Base-by-base conservation (phyloP, 2,329 filamentous ascomycete species). In the Cephalotrichum gorgonifer region DNA sequence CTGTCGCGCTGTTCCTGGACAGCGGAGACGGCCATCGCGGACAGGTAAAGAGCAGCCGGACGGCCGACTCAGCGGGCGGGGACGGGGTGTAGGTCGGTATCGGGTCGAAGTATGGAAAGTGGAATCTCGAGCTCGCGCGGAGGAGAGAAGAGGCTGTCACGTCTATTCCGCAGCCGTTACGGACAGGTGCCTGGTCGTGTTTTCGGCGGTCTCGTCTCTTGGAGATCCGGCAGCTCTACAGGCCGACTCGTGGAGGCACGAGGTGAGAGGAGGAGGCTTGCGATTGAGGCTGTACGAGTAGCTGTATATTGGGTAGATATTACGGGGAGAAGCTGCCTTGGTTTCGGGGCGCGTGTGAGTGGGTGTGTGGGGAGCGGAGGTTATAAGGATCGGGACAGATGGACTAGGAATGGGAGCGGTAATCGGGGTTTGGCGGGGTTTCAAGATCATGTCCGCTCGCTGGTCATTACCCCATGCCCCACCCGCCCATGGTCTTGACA, bases 21-120 rank as follows among this genome's bases (percentile, higher is more conserved):
- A 60, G 90, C 79, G 55, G 89, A 95, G 67, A 85, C 74, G 60
- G 81, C 85, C 88, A 95, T 95, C 60, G 66, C 82, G 73, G 67
- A 39, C 14, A 22, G 52, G n/a, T 6, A 31, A 9, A 15, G 30
- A 39, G 35, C n/a, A 5, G n/a, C 17, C 35, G 35, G 35, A n/a
- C 17, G 35, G 17, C 35, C n/a, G 35, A 9, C 11, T 9, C 15
- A 17, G 35, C 35, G 35, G 17, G 27, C 12, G 27, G 17, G 35
- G 6, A 11, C 11, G n/a, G 15, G 35, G n/a, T 39, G 17, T 2
- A 20, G 27, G 22, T 25, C 20, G 30, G 44, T 15, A 20, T 28
- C 17, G 25, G 11, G 11, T 44, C n/a, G 43, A 30, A n/a, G n/a
- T n/a, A n/a, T n/a, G 12, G 26, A 31, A 44, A 31, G 6, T 15